A percentile compares a stretch with the other conserved stretches of the same genome.
phyloP scores from a whole-genome alignment of 1,284 basidiomycete genomes.

The Butyriboletus appendiculatus region DNA sequence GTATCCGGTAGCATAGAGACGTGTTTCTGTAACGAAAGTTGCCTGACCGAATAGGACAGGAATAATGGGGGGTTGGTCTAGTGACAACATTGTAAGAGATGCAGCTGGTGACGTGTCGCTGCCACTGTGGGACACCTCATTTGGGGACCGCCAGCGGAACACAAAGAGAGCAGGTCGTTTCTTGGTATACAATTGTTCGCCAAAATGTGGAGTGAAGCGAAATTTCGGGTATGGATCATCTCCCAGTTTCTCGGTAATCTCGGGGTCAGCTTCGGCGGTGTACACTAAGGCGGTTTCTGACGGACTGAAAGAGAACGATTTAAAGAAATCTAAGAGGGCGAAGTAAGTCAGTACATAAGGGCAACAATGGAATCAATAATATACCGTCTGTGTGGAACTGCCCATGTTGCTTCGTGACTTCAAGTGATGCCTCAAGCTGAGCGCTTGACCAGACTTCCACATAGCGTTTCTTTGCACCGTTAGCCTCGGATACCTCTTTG shows the following conservation, averaged over 20 bases:
- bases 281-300: constrained; percentile 56
- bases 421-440: constrained; percentile 43
- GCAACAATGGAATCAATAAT: neutral
- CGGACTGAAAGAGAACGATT: constrained; percentile 51
- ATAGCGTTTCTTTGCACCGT: constrained; percentile 46
- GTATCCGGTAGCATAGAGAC: constrained; percentile 61
- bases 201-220: constrained; percentile 53
- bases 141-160: constrained; percentile 41
- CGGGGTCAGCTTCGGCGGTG: constrained; percentile 51
- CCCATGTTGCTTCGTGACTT: constrained; percentile 61
- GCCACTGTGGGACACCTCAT: neutral
- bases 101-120: neutral
- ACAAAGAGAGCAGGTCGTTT: constrained; percentile 52
- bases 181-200: constrained; percentile 53
- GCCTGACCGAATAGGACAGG: constrained; percentile 55
- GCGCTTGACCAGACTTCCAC: constrained; percentile 62
- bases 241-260: constrained; percentile 27
- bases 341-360: neutral
- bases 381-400: constrained; percentile 64
- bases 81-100: constrained; percentile 15
- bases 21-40: constrained; percentile 45
- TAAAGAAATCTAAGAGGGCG: constrained; percentile 43
- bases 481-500: constrained; percentile 38
- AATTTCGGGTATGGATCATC: constrained; percentile 49
- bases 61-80: constrained; percentile 11